Conservation (phyloP, 352 stramenopile genomes). For the Globisporangium barbulae region DNA sequence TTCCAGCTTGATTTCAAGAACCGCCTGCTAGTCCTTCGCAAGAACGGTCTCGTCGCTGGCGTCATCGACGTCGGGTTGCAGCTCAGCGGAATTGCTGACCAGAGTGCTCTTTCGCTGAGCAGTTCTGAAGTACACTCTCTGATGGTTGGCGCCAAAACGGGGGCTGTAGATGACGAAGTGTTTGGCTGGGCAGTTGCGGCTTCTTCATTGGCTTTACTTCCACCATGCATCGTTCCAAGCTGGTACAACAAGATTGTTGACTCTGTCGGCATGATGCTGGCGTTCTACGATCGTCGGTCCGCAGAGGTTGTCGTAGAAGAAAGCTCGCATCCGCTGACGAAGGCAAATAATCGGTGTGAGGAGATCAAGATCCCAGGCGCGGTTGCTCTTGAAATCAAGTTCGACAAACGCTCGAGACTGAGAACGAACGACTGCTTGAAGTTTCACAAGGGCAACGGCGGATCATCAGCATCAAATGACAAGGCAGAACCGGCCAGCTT, state of each 20-base stretch:
- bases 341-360: slow-evolving; percentile 5
- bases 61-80: slow-evolving; percentile 14
- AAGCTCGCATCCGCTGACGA: slow-evolving; percentile 41
- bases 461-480: neutral
- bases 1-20: slow-evolving; percentile 39
- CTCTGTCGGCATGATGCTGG: slow-evolving; percentile 47
- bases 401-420: slow-evolving; percentile 60
- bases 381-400: slow-evolving; percentile 61
- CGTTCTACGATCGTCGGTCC: slow-evolving; percentile 41
- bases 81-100: neutral
- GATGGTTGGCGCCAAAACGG: slow-evolving; percentile 1
- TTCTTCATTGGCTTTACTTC: slow-evolving; percentile 39
- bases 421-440: slow-evolving; percentile 25
- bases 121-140: slow-evolving; percentile 1
- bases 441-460: slow-evolving; percentile 15
- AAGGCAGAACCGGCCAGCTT: neutral
- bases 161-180: slow-evolving; percentile 3
- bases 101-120: neutral
- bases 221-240: slow-evolving; percentile 26
- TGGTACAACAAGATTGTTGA: slow-evolving; percentile 69
- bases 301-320: slow-evolving; percentile 41
- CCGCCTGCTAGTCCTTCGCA: slow-evolving; percentile 29
- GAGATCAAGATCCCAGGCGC: slow-evolving; percentile 43
- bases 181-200: slow-evolving; percentile 11
- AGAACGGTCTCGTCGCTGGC: slow-evolving; percentile 32